Percentiles rank a stretch among this genome's conserved stretches.
phyloP scores from a whole-genome alignment of 495 filamentous ascomycete genomes.

The Choiromyces venosus region DNA sequence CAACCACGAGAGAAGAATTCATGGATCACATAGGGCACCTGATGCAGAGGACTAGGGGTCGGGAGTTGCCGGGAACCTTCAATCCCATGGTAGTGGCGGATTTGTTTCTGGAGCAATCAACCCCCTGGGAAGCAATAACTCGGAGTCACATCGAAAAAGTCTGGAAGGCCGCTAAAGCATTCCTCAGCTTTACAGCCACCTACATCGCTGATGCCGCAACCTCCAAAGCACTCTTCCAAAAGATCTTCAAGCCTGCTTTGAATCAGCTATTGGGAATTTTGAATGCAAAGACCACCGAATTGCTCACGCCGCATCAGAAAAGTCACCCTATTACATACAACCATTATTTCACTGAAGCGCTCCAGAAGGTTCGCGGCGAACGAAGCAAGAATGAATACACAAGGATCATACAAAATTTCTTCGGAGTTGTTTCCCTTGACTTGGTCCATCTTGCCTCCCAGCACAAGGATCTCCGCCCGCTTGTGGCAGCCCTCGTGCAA shows the following conservation, averaged over 20 bases:
- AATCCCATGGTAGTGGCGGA: conserved; percentile 51
- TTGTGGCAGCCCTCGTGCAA: conserved; percentile 13
- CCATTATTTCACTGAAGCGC: conserved; percentile 50
- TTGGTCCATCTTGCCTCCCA: background rate
- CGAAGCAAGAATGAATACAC: conserved; percentile 6
- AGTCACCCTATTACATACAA: conserved; percentile 56
- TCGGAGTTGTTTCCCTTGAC: conserved; percentile 14
- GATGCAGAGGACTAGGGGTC: too few relatives aligned
- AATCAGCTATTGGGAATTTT: too few relatives aligned
- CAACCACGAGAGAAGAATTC: conserved; percentile 42
- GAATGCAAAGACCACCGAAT: too few relatives aligned
- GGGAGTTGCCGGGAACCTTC: conserved; percentile 52
- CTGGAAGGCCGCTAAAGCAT: conserved; percentile 44
- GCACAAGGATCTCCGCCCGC: conserved; percentile 6
- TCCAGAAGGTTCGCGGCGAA: conserved; percentile 46
- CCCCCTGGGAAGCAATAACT: conserved; percentile 46
- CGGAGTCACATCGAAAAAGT: conserved; percentile 41
- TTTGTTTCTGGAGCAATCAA: conserved; percentile 50
- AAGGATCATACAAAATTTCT: conserved; percentile 5
- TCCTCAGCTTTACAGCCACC: too few relatives aligned
- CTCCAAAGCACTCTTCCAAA: too few relatives aligned
- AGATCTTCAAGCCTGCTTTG: too few relatives aligned
- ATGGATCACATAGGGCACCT: too few relatives aligned
- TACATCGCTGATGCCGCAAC: too few relatives aligned
- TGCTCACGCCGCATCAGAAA: too few relatives aligned